Evolutionary conservation across 2,329 filamentous ascomycete species (phyloP), one percentile per base, ranked within the genome.

Genomic region (Coniochaeta sp.): DNA sequence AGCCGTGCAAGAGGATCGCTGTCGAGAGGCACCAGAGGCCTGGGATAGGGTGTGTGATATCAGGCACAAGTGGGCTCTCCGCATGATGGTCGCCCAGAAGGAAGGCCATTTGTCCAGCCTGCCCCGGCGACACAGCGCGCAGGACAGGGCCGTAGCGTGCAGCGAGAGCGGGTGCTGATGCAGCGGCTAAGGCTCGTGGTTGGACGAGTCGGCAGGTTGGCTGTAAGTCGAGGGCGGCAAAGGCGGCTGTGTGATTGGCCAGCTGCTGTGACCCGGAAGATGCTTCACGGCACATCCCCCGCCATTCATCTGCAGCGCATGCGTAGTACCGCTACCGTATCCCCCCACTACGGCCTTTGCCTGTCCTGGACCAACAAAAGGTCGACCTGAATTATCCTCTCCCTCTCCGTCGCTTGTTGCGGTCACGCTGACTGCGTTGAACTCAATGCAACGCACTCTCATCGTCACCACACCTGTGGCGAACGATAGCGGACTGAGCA

Each of bases 161-260:
- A 56, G 67, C 64, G 60, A 56, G 32, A 61, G 61, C 64, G 64
- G 67, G 65, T 67, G 67, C 57, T 65, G 60, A 47, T 60, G 59
- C 57, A 62, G 62, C 60, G 59, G 61, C 62, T 59, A 60, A 52
- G 66, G 55, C 52, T 58, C 67, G 66, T 79, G 76, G 75, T 81
- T 81, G 79, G 78, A 67, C 63, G 62, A 62, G 62, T 42, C 62
- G 60, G 58, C 60, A 68, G 72, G 70, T 69, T 65, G 64, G 63
- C 68, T 66, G 63, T 70, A 67, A 67, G 63, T 62, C 66, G 69
- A 76, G 62, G n/a, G 66, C 66, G 66, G 64, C 42, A 66, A 79
- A 77, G 72, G 59, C 50, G 7, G 40, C 12, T 1, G 26, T 28
- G 17, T 54, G 47, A 68, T 68, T 68, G 67, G 67, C 50, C 38